Evolutionary conservation across 2,329 filamentous ascomycete genomes (phyloP).

Genomic region (Aspergillus vadensis): DNA sequence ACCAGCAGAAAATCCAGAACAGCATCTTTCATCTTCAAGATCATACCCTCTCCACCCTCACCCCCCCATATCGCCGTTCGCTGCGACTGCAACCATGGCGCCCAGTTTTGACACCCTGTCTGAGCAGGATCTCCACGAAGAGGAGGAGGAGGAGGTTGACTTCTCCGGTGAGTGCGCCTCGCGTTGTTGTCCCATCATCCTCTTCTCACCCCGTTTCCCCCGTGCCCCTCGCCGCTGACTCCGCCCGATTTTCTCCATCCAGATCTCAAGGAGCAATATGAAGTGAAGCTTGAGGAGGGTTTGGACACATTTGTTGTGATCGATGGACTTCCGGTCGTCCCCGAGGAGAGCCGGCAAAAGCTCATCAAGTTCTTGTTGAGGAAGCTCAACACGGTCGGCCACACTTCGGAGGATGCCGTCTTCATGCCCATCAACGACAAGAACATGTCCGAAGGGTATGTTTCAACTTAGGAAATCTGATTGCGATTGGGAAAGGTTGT

Average conservation of each 20-base stretch:
- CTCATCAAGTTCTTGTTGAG: constrained; percentile 94
- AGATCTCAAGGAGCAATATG: constrained; percentile 91
- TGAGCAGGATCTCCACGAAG: constrained; percentile 87
- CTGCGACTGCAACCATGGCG: constrained; percentile 69
- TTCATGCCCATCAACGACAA: constrained; percentile 92
- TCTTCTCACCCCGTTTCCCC: neutral
- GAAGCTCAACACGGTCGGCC: constrained; percentile 85
- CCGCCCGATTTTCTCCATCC: constrained; percentile 13
- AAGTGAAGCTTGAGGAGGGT: constrained; percentile 93
- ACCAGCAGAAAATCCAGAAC: constrained; percentile 35
- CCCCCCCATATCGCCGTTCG: constrained; percentile 26
- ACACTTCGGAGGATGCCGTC: constrained; percentile 80
- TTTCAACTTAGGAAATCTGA: constrained; percentile 19
- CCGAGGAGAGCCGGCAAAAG: constrained; percentile 87
- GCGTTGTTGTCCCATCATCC: constrained; percentile 14
- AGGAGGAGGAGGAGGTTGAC: constrained; percentile 91
- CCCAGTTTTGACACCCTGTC: constrained; percentile 89
- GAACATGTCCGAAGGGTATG: constrained; percentile 82
- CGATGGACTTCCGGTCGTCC: constrained; percentile 88
- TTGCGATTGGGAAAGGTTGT: constrained; percentile 3
- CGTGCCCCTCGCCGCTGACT: constrained; percentile 33
- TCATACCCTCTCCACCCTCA: constrained; percentile 18
- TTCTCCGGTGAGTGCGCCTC: constrained; percentile 63
- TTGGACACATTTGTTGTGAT: constrained; percentile 96
- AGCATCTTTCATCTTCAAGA: constrained; percentile 27